Percentiles rank a stretch among this genome's conserved stretches.
Evolutionary conservation across 805 yeast genomes (phyloP).

Genomic region (Hanseniaspora thailandica): DNA sequence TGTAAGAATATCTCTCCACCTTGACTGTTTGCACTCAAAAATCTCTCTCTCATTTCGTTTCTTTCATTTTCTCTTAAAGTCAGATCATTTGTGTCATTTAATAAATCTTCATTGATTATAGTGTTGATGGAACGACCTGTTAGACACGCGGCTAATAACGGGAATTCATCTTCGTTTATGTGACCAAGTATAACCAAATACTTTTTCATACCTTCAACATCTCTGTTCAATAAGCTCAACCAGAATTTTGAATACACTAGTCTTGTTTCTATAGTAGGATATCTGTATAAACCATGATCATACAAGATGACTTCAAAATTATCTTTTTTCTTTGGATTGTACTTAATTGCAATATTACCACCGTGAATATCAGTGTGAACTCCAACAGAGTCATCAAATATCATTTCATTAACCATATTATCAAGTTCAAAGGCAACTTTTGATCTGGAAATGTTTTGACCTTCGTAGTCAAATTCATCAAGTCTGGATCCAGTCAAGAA

Average conservation of each 20-base stretch:
- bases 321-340: slow-evolving; percentile 28
- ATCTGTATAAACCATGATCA: slow-evolving; percentile 90
- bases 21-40: slow-evolving; percentile 31
- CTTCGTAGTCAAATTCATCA: slow-evolving; percentile 57
- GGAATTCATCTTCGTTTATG: slow-evolving; percentile 64
- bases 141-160: slow-evolving; percentile 80
- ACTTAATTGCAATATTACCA: slow-evolving; percentile 80
- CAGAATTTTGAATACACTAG: slow-evolving; percentile 82
- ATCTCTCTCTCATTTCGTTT: slow-evolving; percentile 48
- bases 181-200: slow-evolving; percentile 75
- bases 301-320: slow-evolving; percentile 85
- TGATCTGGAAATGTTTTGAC: slow-evolving; percentile 54
- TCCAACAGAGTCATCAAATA: slow-evolving; percentile 81
- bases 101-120: slow-evolving; percentile 54
- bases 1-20: slow-evolving; percentile 51
- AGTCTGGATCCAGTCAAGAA: slow-evolving; percentile 69
- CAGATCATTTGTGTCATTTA: slow-evolving; percentile 24
- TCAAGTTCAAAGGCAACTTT: slow-evolving; percentile 78
- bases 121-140: slow-evolving; percentile 84
- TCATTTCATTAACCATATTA: slow-evolving; percentile 88
- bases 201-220: slow-evolving; percentile 50
- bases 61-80: slow-evolving; percentile 50
- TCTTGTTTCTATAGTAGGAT: slow-evolving; percentile 65
- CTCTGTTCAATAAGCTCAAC: slow-evolving; percentile 71
- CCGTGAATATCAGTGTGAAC: slow-evolving; percentile 98